These are phyloP conservation scores for Candida xiaguanensis DNA, from an alignment of 805 yeast genomes.

Conservation along the genomic window DNA sequence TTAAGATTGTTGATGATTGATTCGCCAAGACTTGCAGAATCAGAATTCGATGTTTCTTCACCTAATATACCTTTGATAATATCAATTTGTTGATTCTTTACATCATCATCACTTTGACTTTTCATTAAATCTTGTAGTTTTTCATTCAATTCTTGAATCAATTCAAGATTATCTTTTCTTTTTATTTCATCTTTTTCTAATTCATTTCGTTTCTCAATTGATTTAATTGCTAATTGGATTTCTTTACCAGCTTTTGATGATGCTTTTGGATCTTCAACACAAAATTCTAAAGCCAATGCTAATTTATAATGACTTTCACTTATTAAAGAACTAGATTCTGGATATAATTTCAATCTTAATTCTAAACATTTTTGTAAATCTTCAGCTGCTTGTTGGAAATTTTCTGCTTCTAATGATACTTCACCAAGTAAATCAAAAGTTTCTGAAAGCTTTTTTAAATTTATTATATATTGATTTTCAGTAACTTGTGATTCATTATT, in stretches of 20 bases:
- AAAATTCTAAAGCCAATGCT: constrained; percentile 73
- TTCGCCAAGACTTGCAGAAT: constrained; percentile 6
- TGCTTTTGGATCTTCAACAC: constrained; percentile 47
- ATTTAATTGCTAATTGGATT: constrained; percentile 47
- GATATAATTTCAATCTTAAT: constrained; percentile 50
- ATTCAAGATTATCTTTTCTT: constrained; percentile 41
- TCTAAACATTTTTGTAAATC: constrained; percentile 62
- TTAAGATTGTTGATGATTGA: constrained; percentile 53
- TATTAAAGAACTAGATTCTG: constrained; percentile 50
- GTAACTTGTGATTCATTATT: constrained; percentile 27
- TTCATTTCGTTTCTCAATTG: constrained; percentile 38
- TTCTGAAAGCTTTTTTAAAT: constrained; percentile 60
- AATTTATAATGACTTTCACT: constrained; percentile 81
- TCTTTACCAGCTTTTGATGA: constrained; percentile 52
- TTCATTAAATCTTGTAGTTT: constrained; percentile 52
- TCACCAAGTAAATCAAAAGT: constrained; percentile 82
- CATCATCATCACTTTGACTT: constrained; percentile 48
- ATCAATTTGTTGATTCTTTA: constrained; percentile 48
- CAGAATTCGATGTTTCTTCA: constrained; percentile 25
- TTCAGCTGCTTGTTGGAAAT: constrained; percentile 70
- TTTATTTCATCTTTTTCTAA: constrained; percentile 38
- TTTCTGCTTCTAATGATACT: constrained; percentile 84
- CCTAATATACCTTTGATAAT: constrained; percentile 58
- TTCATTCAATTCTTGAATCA: constrained; percentile 53
- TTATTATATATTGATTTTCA: constrained; percentile 27